Evolutionary conservation across 2,329 filamentous ascomycete genomes (phyloP), one percentile per base, ranked within the genome.

Genomic region (Metarhizium sp.): DNA sequence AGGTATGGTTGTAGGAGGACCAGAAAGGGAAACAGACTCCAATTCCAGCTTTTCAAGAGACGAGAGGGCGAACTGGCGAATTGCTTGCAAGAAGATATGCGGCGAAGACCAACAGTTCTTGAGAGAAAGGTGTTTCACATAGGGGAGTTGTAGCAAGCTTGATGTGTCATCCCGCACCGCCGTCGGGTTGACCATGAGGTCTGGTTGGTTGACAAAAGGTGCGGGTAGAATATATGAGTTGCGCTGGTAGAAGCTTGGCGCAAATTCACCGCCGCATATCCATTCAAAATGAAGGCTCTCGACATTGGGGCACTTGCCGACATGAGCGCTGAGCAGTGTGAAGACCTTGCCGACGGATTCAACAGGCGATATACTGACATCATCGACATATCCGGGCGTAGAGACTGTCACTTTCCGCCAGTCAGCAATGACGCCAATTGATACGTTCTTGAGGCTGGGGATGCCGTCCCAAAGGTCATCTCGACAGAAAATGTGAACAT

Each of bases 51-150:
- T 76, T 58, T 78, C 72, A 13, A 88, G 67, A 2, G 67, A 72
- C 7, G 68, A 64, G 5, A 69, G 63, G 20, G 75, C 72, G 66
- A 84, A 78, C 4, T 67, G 65, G 2, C 70, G 69, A 56, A 84
- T 69, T 52, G 84, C 74, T 11, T 75, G 70, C 36, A 77, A 63
- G 36, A 88, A 72, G 2, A 82, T 73, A 45, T 78, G 72, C 0
- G 86, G 85, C 2, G 78, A 78, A 13, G 82, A 71, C 84, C 85
- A 89, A 68, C 85, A 88, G 61, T 89, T 89, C 60, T 81, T 81
- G 8, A 89, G 70, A 0, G 78, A 84, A 2, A 90, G 67, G 51
- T 81, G 72, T 57, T 80, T 73, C 29, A 88, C 66, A 61, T 80
- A 67, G 3, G 79, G 80, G 48, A 90, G 75, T 1, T 67, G 65